Conservation (phyloP, 106 monocot species). For the Dendrobium huoshanense region DNA sequence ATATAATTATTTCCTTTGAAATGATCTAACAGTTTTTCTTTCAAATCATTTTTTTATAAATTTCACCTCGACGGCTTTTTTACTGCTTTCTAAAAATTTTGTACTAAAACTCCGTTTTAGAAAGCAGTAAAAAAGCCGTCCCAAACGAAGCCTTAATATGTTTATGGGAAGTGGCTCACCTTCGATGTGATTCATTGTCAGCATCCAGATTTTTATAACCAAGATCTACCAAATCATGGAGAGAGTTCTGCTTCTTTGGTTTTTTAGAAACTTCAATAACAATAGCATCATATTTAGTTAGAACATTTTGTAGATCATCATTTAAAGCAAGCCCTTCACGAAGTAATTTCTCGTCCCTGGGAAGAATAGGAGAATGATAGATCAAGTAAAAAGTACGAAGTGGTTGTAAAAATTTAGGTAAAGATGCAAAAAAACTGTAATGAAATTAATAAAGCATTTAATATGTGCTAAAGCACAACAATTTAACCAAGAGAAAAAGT, state of each 20-base stretch:
- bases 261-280: constrained; percentile 50
- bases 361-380: background rate
- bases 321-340: constrained; percentile 66
- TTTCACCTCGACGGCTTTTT: too few relatives aligned
- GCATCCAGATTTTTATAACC: constrained; percentile 14
- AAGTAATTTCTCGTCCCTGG: constrained; percentile 80
- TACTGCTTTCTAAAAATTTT: too few relatives aligned
- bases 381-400: background rate
- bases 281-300: constrained; percentile 77
- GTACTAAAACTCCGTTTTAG: too few relatives aligned
- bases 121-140: too few relatives aligned
- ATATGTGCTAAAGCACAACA: background rate
- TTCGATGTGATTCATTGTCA: constrained; percentile 14
- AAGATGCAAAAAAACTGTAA: background rate
- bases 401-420: background rate
- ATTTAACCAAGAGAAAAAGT: background rate
- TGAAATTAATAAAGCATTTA: background rate
- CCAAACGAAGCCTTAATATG: too few relatives aligned
- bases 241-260: constrained; percentile 50
- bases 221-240: constrained; percentile 41
- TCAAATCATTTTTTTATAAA: background rate
- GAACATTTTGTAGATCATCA: constrained; percentile 83
- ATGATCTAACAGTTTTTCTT: background rate
- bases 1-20: constrained; percentile 1
- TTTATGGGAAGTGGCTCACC: constrained; percentile 14